phyloP scores from a whole-genome alignment of 768 basidiomycete species.

The Epithele typhae region DNA sequence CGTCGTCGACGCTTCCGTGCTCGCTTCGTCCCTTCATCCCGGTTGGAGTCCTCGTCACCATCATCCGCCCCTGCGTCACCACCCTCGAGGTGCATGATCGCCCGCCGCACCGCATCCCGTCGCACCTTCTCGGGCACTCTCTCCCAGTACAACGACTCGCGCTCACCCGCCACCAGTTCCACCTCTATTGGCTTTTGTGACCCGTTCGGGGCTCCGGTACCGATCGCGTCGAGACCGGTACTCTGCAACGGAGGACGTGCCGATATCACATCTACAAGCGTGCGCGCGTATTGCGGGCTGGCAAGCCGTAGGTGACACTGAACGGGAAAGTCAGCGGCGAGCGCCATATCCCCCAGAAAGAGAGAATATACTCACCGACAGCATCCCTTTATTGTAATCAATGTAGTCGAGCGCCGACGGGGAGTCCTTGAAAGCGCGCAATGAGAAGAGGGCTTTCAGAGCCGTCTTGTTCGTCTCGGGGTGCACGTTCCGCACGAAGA shows the following conservation, averaged over 20 bases:
- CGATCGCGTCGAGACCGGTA: conserved; percentile 44
- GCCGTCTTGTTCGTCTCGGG: conserved; percentile 80
- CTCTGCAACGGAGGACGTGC: conserved; percentile 35
- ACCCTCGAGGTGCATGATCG: conserved; percentile 18
- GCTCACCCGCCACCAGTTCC: conserved; percentile 58
- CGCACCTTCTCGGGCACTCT: conserved; percentile 74
- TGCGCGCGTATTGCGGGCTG: conserved; percentile 40
- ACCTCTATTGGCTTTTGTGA: conserved; percentile 24
- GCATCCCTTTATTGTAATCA: conserved; percentile 75
- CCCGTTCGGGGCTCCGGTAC: conserved; percentile 1
- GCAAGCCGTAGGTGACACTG: conserved; percentile 75
- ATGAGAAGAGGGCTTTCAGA: conserved; percentile 54
- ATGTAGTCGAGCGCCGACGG: conserved; percentile 60
- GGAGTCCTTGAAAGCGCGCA: conserved; percentile 31
- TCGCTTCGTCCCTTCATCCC: no score
- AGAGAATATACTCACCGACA: conserved; percentile 45
- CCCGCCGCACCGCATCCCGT: conserved; percentile 53
- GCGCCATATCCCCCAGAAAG: no score
- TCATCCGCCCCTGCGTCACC: not conserved
- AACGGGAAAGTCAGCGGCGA: no score
- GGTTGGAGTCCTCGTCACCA: not conserved
- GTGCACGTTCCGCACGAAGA: conserved; percentile 69
- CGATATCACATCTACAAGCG: conserved; percentile 43
- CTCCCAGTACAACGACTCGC: conserved; percentile 75
- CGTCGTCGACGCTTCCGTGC: no score